Evolutionary conservation across 2,329 filamentous ascomycete genomes (phyloP).

Genomic region (Alternaria triticina): DNA sequence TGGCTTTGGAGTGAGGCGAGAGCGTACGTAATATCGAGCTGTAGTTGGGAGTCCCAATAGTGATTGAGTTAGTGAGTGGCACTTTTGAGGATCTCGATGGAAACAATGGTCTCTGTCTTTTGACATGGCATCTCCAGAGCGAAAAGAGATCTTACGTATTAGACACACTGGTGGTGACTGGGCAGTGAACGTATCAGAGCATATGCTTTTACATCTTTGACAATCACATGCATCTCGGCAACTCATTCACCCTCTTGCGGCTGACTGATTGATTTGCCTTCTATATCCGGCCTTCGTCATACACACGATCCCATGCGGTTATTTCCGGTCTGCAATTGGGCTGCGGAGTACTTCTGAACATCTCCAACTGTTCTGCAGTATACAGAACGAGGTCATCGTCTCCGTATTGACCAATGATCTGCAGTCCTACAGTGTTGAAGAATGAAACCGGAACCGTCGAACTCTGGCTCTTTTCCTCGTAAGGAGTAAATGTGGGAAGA

Average conservation of each 20-base stretch:
- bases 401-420: slow-evolving; percentile 82
- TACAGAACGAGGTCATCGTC: slow-evolving; percentile 70
- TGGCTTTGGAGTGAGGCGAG: background rate
- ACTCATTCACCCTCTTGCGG: background rate
- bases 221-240: background rate
- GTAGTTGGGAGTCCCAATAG: background rate
- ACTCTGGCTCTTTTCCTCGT: slow-evolving; percentile 23
- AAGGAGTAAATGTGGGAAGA: slow-evolving; percentile 66
- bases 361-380: slow-evolving; percentile 56
- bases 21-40: background rate
- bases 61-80: background rate
- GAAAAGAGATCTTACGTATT: background rate
- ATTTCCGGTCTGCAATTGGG: slow-evolving; percentile 3
- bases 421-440: slow-evolving; percentile 64
- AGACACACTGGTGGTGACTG: background rate
- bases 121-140: background rate
- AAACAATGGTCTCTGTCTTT: background rate
- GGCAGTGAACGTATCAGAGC: background rate
- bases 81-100: background rate
- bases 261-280: background rate
- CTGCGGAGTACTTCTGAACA: slow-evolving; percentile 6
- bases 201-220: background rate
- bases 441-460: slow-evolving; percentile 26
- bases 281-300: background rate
- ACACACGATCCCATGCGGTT: slow-evolving; percentile 12